These are phyloP conservation scores for Paraphysoderma sedebokerense DNA, from an alignment of 371 early-diverging fungal species.

Conservation along the genomic window DNA sequence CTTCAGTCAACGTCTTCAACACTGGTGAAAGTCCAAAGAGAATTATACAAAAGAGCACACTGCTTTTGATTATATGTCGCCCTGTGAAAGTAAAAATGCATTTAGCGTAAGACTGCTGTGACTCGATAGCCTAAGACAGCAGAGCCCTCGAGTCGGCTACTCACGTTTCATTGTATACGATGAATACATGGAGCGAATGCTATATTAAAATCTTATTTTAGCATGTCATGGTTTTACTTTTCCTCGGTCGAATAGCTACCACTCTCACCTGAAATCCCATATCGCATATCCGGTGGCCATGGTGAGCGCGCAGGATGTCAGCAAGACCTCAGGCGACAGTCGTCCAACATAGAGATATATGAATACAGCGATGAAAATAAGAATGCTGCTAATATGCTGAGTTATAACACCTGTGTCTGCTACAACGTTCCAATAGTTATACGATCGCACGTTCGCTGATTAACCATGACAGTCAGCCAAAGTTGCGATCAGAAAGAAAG, in stretches of 20 bases:
- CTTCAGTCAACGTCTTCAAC: constrained; percentile 75
- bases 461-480: too few species aligned
- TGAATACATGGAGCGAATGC: constrained; percentile 25
- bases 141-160: not conserved
- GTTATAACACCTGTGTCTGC: constrained; percentile 56
- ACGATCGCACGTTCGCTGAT: constrained; percentile 52
- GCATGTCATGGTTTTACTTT: too few species aligned
- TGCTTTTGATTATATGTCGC: constrained; percentile 33
- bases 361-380: constrained; percentile 75
- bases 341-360: constrained; percentile 39
- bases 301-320: constrained; percentile 33
- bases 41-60: constrained; percentile 52
- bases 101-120: constrained; percentile 21
- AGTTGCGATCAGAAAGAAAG: not conserved
- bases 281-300: constrained; percentile 45
- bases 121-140: constrained; percentile 44
- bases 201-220: too few species aligned
- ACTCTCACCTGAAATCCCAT: constrained; percentile 50
- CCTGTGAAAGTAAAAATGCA: not conserved
- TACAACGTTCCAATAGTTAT: constrained; percentile 55
- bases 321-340: constrained; percentile 36
- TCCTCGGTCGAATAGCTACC: too few species aligned
- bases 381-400: constrained; percentile 64
- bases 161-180: constrained; percentile 32
- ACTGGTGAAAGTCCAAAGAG: constrained; percentile 79